Evolutionary conservation across 2,329 filamentous ascomycete species (phyloP), one percentile per base, ranked within the genome.

Genomic region (Neopestalotiopsis sp.): DNA sequence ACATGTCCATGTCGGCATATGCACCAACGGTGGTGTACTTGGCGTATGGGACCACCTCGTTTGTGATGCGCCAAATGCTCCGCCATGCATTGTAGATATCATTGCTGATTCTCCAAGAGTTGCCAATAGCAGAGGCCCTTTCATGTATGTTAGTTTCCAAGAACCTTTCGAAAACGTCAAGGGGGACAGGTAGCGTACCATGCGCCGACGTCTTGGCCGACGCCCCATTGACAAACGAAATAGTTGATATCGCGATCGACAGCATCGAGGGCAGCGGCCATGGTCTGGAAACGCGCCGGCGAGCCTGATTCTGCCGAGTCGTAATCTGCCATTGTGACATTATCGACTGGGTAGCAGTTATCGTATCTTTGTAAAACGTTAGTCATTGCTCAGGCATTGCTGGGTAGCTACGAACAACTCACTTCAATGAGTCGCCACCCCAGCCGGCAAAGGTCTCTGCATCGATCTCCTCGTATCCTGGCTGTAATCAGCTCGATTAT

Each of bases 191-290:
- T 0, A 12, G n/a, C 69, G 68, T 63, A 76, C 84, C 85, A 87
- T 4, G 80, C 77, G 0, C 83, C 82, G 0, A 86, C 79, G 59
- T 86, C 80, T 32, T 81, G 74, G 1, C 84, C 85, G 4, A 86
- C 78, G 0, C 85, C 85, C 85, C 85, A 88, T 73, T 88, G 85
- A 70, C 85, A 88, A 9, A 87, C 79, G 45, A 84, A 84, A 69
- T 86, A 87, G 3, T 84, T 74, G 1, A 86, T 82, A 4, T 82
- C 76, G 0, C 82, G 79, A n/a, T 80, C 74, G 0, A 81, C 78
- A 0, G 75, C 72, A 4, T 81, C 76, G 0, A 87, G 75, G 0
- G 81, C 80, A 0, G 76, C 72, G 0, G 82, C 82, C 84, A 87
- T 88, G 60, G 80, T 83, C 10, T 82, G 73, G 68, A 86, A 85